A percentile compares a stretch with the other conserved stretches of the same genome.
These are phyloP conservation scores for Ciborinia camelliae DNA, from an alignment of 2,329 filamentous ascomycete species.

Conservation along the genomic window DNA sequence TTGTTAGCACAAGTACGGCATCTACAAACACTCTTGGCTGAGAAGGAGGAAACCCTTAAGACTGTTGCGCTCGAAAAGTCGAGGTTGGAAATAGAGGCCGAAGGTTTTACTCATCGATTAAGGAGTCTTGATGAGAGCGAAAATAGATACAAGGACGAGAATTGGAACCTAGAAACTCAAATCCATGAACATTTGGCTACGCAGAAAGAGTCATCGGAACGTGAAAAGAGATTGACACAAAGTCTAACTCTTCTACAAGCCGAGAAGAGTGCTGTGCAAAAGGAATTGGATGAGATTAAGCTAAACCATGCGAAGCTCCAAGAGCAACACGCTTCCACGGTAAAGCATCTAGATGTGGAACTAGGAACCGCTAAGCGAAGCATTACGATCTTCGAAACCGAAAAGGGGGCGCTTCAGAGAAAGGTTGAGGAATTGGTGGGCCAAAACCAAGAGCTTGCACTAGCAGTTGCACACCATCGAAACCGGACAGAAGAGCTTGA, in stretches of 20 bases:
- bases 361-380: conserved; percentile 79
- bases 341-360: conserved; percentile 87
- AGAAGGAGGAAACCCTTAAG: conserved; percentile 84
- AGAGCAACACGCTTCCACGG: conserved; percentile 73
- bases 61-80: conserved; percentile 71
- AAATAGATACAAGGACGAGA: conserved; percentile 95
- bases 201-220: conserved; percentile 73
- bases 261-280: conserved; percentile 75
- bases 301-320: conserved; percentile 71
- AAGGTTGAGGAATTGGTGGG: conserved; percentile 83
- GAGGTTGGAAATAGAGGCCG: conserved; percentile 76
- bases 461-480: conserved; percentile 72
- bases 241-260: conserved; percentile 64
- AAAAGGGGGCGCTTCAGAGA: conserved; percentile 72
- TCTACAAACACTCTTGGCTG: conserved; percentile 76
- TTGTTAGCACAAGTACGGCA: conserved; percentile 91
- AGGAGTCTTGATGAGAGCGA: conserved; percentile 88
- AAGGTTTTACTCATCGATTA: conserved; percentile 75
- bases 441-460: conserved; percentile 89
- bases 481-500: conserved; percentile 65
- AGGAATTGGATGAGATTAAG: conserved; percentile 88
- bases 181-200: conserved; percentile 76
- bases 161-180: conserved; percentile 94
- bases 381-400: conserved; percentile 72
- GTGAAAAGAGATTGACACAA: conserved; percentile 77